phyloP scores from a whole-genome alignment of 1,284 basidiomycete species.

The Athelia psychrophila region DNA sequence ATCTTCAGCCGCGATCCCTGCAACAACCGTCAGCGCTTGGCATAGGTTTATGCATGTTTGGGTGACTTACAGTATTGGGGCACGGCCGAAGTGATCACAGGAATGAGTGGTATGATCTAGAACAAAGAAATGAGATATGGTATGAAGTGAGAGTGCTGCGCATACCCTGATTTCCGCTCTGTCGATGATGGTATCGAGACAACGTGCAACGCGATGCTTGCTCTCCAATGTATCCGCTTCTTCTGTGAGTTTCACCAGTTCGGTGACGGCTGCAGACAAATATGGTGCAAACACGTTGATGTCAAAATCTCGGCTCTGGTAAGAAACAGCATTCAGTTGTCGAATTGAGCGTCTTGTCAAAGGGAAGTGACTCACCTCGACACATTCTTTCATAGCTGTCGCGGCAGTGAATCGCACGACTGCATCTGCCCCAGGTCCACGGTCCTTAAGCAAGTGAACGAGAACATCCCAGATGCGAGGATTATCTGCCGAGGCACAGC shows the following conservation, averaged over 20 bases:
- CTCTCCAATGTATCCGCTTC: conserved; percentile 79
- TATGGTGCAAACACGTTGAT: conserved; percentile 56
- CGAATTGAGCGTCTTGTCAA: not conserved
- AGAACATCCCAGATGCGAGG: conserved; percentile 78
- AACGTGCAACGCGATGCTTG: conserved; percentile 71
- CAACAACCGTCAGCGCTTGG: conserved; percentile 9
- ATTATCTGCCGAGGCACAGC: conserved; percentile 59
- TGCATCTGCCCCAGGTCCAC: conserved; percentile 66
- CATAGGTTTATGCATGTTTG: conserved; percentile 6
- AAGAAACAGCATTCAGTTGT: conserved; percentile 7
- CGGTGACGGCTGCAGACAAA: conserved; percentile 53
- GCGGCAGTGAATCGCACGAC: conserved; percentile 85
- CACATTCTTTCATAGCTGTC: conserved; percentile 71
- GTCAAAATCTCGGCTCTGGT: conserved; percentile 59
- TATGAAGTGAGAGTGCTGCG: conserved; percentile 1
- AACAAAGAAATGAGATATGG: not conserved
- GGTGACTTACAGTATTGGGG: conserved; percentile 69
- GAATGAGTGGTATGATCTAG: conserved; percentile 49
- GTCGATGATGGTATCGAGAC: conserved; percentile 74
- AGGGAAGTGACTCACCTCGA: conserved; percentile 61
- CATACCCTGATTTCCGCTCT: conserved; percentile 59
- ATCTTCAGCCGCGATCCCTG: conserved; percentile 66
- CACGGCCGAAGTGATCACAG: conserved; percentile 65
- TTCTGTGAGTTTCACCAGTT: conserved; percentile 65
- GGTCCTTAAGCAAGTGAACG: conserved; percentile 68